Evolutionary conservation across 164 flowering plant genomes (phyloP), one percentile per base, ranked within the genome.

Genomic region (Chloranthus sessilifolius): DNA sequence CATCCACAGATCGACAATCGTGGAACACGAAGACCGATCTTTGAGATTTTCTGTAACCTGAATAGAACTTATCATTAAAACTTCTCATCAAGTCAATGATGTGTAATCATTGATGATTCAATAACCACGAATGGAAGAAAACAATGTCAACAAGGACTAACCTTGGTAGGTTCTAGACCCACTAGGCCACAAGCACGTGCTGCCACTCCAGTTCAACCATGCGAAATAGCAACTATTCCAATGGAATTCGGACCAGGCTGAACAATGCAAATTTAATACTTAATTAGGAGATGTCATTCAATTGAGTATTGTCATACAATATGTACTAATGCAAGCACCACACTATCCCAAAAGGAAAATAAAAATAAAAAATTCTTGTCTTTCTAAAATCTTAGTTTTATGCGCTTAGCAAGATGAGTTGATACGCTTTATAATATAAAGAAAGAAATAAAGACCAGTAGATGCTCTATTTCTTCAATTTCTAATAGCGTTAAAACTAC

Each of bases 181-280:
- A 90, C 97, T 45, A 86, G 82, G 69, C 97, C 95, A 47, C 97
- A 90, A 26, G 91, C 97, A 43, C 97, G 82, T 61, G 97, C 90
- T 65, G 97, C 97, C 65, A 90, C 87, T 21, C 97, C 97, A 69
- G 82, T 40, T 81, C 95, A 86, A 71, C 88, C 82, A 69, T 84
- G 95, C 58, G 97, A 90, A 75, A 90, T 81, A 82, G 97, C 90
- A 76, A 90, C 75, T 83, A 90, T 90, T 82, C 97, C 97, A 79
- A 86, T 82, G 86, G 97, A 90, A 90, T 90, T 95, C 95, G 97
- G 97, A 90, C 97, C 97, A 90, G 97, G 97, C 97, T 90, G 69
- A 39, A 35, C 39, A 68, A 23, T 16, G 46, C 16, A 47, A 29
- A 40, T 8, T 11, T 16, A 40, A 33, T 3, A 11, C n/a, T n/a